Conservation (phyloP, 305 asterid species). For the Caryopteris hybrid region DNA sequence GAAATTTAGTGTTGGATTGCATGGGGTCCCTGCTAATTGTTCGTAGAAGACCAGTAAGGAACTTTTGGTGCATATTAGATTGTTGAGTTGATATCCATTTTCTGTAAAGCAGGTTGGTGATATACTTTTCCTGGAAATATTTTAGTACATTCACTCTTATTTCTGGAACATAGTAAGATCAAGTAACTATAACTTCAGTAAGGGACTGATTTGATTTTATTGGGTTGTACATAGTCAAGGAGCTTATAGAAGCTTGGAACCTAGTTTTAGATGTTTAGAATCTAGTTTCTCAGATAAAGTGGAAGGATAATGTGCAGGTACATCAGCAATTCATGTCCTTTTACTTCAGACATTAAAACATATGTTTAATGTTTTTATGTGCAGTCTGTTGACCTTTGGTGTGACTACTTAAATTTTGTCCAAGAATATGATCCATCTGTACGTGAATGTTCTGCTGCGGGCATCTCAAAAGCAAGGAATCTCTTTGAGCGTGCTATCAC, state of each 20-base stretch:
- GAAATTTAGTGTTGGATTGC: neutral
- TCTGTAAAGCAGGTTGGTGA: neutral
- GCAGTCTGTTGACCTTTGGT: slow-evolving; percentile 91
- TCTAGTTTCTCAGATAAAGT: neutral
- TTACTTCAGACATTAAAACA: slow-evolving; percentile 13
- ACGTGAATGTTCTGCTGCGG: slow-evolving; percentile 49
- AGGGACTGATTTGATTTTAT: neutral
- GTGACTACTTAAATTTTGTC: slow-evolving; percentile 77
- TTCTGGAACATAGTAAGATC: neutral
- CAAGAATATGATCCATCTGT: slow-evolving; percentile 69
- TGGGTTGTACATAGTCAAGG: neutral
- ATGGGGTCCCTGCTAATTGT: neutral
- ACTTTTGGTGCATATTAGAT: neutral
- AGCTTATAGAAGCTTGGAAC: neutral
- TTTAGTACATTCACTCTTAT: neutral
- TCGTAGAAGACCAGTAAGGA: neutral
- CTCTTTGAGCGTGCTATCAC: slow-evolving; percentile 88
- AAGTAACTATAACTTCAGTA: neutral
- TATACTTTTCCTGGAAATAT: neutral
- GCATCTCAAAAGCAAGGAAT: slow-evolving; percentile 72
- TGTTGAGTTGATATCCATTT: neutral
- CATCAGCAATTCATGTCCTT: slow-evolving; percentile 3
- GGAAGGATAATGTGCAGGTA: neutral
- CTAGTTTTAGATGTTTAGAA: neutral
- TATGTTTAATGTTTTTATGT: slow-evolving; percentile 26